Evolutionary conservation across 2,329 filamentous ascomycete genomes (phyloP).

Genomic region (Camptophora hylomeconis): DNA sequence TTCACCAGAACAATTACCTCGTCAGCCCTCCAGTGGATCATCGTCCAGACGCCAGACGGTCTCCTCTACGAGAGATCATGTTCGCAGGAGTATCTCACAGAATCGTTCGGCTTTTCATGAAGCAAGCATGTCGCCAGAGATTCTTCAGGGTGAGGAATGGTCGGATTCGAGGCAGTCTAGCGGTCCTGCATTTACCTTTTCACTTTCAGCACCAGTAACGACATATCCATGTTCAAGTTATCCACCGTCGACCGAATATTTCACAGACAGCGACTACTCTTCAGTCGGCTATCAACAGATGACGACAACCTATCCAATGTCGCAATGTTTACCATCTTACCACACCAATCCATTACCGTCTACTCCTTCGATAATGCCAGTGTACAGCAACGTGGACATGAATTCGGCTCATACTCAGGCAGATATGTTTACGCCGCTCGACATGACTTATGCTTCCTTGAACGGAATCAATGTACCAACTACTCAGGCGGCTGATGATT

Average conservation of each 20-base stretch:
- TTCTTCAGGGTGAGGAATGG: too few relatives aligned
- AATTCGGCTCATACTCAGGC: conserved; percentile 43
- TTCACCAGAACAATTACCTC: conserved; percentile 45
- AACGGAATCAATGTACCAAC: conserved; percentile 40
- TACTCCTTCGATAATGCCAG: conserved; percentile 30
- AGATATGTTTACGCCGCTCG: conserved; percentile 44
- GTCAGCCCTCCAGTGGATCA: conserved; percentile 16
- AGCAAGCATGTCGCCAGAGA: too few relatives aligned
- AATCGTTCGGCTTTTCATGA: too few relatives aligned
- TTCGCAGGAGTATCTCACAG: too few relatives aligned
- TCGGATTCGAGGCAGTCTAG: conserved; percentile 5
- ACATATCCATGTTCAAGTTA: conserved; percentile 13
- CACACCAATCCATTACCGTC: conserved; percentile 29
- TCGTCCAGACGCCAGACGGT: too few relatives aligned
- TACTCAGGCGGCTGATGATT: conserved; percentile 23
- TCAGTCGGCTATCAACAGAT: neutral
- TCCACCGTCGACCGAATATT: conserved; percentile 14
- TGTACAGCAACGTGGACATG: conserved; percentile 29
- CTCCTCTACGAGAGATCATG: too few relatives aligned
- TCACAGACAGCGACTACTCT: conserved; percentile 2
- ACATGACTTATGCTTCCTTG: conserved; percentile 48
- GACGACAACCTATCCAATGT: conserved; percentile 1
- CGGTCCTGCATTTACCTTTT: conserved; percentile 9
- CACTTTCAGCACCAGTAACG: conserved; percentile 11
- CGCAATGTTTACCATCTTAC: conserved; percentile 21